Evolutionary conservation across 352 stramenopile genomes (phyloP), one percentile per base, ranked within the genome.

Genomic region (Phytophthora idaei): DNA sequence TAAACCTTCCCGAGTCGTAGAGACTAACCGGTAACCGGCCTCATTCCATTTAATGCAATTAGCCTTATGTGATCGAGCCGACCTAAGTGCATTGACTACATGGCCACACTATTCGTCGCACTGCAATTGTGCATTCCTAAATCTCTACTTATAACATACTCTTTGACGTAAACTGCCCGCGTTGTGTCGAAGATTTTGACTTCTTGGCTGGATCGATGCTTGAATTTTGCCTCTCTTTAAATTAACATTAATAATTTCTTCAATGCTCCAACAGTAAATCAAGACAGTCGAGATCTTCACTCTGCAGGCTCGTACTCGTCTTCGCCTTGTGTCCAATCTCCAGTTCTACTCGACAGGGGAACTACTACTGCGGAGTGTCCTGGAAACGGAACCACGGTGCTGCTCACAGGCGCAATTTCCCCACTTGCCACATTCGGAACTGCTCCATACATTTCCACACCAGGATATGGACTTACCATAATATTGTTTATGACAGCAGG

Each of bases 231-330:
- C 21, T 21, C 21, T 21, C 21, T 21, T 21, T 21, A 21, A 21
- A 21, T 21, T 21, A 21, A 21, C 21, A 21, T 21, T 21, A 21
- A 21, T 34, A 8, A 34, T 34, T 34, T 34, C 12, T 5, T 77
- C 60, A 77, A 21, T 65, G 39, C 58, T 77, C 64, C 29, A 58
- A 75, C 5, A 78, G 36, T 15, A 65, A 41, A 45, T 78, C 54
- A 21, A 83, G 67, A 29, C 68, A 77, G 53, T 77, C 61, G 14
- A 83, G 56, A 27, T 81, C 73, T 29, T 83, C 76, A 5, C 49
- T 71, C 15, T 79, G 61, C 21, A 83, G 76, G 73, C 25, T 83
- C 76, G 51, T 76, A 80, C 14, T 81, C 65, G 2, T 66, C 57
- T 59, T 62, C 57, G n/a, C 29, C 44, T 46, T 57, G 49, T 48